Conservation (phyloP, 306 rosid species). For the Cercis canadensis region DNA sequence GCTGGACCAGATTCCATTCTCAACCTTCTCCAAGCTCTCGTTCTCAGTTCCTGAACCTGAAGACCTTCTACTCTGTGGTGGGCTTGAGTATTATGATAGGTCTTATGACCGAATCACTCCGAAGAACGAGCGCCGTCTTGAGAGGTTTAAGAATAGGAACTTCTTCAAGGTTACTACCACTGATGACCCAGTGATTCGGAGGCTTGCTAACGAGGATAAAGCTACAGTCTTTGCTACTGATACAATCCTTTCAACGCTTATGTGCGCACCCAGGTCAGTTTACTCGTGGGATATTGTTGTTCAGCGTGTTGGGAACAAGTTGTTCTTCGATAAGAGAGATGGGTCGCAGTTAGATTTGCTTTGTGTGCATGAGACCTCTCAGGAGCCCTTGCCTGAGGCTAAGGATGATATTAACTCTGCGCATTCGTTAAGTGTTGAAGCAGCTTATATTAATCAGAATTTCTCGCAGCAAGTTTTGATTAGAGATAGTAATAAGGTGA, state of each 20-base stretch:
- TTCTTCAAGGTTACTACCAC: constrained; percentile 92
- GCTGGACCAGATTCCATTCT: constrained; percentile 93
- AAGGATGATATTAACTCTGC: constrained; percentile 96
- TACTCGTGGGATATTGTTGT: constrained; percentile 94
- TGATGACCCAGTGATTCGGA: constrained; percentile 85
- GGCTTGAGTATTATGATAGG: constrained; percentile 81
- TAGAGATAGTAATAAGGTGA: constrained; percentile 78
- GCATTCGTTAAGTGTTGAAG: constrained; percentile 77
- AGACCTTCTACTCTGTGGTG: constrained; percentile 83
- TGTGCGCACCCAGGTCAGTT: constrained; percentile 93
- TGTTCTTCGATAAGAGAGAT: constrained; percentile 88
- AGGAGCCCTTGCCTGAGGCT: constrained; percentile 91
- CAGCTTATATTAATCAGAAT: constrained; percentile 88
- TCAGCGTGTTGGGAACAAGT: constrained; percentile 88
- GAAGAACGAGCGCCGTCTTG: constrained; percentile 83
- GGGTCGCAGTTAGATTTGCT: constrained; percentile 92
- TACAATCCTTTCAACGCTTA: constrained; percentile 79
- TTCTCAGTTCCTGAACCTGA: constrained; percentile 83
- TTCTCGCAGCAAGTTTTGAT: constrained; percentile 88
- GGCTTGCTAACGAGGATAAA: constrained; percentile 86
- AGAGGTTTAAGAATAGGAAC: constrained; percentile 82
- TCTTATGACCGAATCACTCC: constrained; percentile 73
- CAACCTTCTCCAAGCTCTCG: constrained; percentile 89
- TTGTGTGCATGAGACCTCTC: constrained; percentile 91
- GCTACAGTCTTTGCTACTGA: constrained; percentile 87